Percentiles rank a stretch among this genome's conserved stretches.
Evolutionary conservation across 2,329 filamentous ascomycete genomes (phyloP).

Genomic region (Bipolaris zeicola): DNA sequence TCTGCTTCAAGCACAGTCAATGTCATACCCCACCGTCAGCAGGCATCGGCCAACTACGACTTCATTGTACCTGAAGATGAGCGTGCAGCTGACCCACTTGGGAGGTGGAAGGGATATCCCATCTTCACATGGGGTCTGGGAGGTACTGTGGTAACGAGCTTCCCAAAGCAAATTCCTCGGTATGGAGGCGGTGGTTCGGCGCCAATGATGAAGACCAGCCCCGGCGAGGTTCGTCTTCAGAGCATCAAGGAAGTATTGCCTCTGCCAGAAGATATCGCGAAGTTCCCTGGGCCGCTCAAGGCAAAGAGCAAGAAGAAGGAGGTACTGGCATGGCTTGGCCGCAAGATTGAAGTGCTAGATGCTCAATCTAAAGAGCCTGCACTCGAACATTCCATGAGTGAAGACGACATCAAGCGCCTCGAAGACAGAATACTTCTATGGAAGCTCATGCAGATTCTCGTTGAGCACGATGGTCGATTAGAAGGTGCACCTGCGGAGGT

Average conservation of each 20-base stretch:
- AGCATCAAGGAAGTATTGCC: conserved; percentile 76
- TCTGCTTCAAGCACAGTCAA: conserved; percentile 24
- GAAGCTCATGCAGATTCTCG: conserved; percentile 80
- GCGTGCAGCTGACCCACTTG: conserved; percentile 71
- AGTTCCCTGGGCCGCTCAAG: conserved; percentile 88
- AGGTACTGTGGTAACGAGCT: conserved; percentile 79
- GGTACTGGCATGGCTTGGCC: conserved; percentile 76
- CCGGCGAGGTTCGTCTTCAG: conserved; percentile 81
- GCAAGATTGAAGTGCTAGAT: conserved; percentile 77
- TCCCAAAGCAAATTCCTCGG: conserved; percentile 85
- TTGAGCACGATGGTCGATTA: conserved; percentile 84
- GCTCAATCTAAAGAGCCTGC: conserved; percentile 51
- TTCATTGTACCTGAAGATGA: conserved; percentile 64
- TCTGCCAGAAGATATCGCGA: conserved; percentile 72
- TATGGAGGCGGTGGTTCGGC: conserved; percentile 75
- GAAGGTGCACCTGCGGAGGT: conserved; percentile 76
- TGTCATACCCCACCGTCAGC: conserved; percentile 42
- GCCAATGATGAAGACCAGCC: conserved; percentile 80
- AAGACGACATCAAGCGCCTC: conserved; percentile 69
- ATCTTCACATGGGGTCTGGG: conserved; percentile 88
- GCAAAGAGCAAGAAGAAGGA: conserved; percentile 97
- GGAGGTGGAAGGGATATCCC: conserved; percentile 89
- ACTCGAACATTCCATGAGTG: conserved; percentile 58
- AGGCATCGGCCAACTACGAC: conserved; percentile 57
- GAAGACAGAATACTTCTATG: conserved; percentile 84